A percentile compares a stretch with the other conserved stretches of the same genome.
These are phyloP conservation scores for Boletus vermiculosoides DNA, from an alignment of 768 basidiomycete species.

Conservation along the genomic window DNA sequence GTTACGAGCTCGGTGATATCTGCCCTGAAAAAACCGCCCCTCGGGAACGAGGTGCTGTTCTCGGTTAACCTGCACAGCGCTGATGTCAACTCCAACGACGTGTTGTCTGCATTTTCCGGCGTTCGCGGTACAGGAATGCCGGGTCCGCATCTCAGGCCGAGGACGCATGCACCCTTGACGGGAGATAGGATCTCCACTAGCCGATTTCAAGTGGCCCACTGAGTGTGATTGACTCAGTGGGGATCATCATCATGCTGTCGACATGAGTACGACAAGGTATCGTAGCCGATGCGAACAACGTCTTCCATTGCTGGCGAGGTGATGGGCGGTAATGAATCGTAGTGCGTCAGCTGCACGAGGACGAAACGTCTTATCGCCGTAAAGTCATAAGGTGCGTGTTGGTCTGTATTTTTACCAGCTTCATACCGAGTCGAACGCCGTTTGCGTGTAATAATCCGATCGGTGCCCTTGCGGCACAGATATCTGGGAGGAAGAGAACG, in stretches of 20 bases:
- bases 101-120: conserved; percentile 4
- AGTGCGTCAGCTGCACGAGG: neutral
- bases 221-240: conserved; percentile 1
- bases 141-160: conserved; percentile 8
- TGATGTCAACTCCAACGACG: conserved; percentile 5
- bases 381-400: neutral
- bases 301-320: conserved; percentile 8
- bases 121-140: conserved; percentile 9
- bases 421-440: conserved; percentile 4
- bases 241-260: conserved; percentile 1
- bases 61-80: conserved; percentile 10
- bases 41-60: conserved; percentile 3
- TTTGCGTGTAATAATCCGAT: neutral
- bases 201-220: neutral
- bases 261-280: conserved; percentile 1
- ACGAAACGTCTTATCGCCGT: conserved; percentile 8
- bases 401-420: neutral
- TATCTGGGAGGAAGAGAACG: neutral
- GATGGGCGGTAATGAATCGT: conserved; percentile 24
- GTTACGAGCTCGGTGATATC: conserved; percentile 7
- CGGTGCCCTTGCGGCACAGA: neutral
- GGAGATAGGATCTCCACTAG: neutral
- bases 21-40: conserved; percentile 3
- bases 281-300: conserved; percentile 3
- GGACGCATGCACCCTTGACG: neutral